A percentile compares a stretch with the other conserved stretches of the same genome.
Evolutionary conservation across 768 basidiomycete species (phyloP).

Genomic region (Strobilomyces echinocephalus): DNA sequence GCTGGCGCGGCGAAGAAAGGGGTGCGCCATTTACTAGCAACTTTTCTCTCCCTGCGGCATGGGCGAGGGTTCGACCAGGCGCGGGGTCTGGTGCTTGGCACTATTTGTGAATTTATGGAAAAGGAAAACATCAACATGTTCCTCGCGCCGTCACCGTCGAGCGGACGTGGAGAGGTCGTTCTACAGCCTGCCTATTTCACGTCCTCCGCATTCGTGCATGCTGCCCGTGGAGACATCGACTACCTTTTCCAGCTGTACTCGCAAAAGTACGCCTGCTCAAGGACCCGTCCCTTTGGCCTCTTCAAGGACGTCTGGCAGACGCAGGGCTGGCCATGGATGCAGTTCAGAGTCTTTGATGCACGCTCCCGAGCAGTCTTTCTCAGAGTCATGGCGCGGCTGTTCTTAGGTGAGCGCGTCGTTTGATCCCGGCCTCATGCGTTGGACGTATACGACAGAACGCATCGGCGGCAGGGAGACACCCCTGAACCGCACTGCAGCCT

Average conservation of each 20-base stretch:
- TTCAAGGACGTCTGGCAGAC: slow-evolving; percentile 69
- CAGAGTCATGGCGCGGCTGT: slow-evolving; percentile 53
- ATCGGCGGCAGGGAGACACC: slow-evolving; percentile 46
- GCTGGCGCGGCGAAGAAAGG: slow-evolving; percentile 51
- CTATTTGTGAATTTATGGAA: slow-evolving; percentile 10
- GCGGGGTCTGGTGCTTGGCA: neutral
- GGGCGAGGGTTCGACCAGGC: neutral
- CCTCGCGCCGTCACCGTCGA: slow-evolving; percentile 51
- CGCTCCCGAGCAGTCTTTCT: slow-evolving; percentile 63
- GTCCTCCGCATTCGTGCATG: slow-evolving; percentile 64
- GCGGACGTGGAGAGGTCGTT: slow-evolving; percentile 53
- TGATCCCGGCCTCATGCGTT: neutral
- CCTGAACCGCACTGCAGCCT: slow-evolving; percentile 51
- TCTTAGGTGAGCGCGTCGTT: slow-evolving; percentile 49
- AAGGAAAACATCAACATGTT: slow-evolving; percentile 33
- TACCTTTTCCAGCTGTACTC: slow-evolving; percentile 49
- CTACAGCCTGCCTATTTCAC: slow-evolving; percentile 77
- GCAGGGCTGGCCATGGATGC: slow-evolving; percentile 71
- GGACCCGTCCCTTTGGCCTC: slow-evolving; percentile 50
- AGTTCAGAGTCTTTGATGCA: slow-evolving; percentile 68
- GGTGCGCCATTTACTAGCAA: slow-evolving; percentile 14
- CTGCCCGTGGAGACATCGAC: slow-evolving; percentile 61
- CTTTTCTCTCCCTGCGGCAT: neutral
- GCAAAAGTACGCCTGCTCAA: slow-evolving; percentile 38
- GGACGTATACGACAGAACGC: slow-evolving; percentile 41